A percentile compares a stretch with the other conserved stretches of the same genome.
Conservation (phyloP, 768 basidiomycete species). For the Serendipita indica region DNA sequence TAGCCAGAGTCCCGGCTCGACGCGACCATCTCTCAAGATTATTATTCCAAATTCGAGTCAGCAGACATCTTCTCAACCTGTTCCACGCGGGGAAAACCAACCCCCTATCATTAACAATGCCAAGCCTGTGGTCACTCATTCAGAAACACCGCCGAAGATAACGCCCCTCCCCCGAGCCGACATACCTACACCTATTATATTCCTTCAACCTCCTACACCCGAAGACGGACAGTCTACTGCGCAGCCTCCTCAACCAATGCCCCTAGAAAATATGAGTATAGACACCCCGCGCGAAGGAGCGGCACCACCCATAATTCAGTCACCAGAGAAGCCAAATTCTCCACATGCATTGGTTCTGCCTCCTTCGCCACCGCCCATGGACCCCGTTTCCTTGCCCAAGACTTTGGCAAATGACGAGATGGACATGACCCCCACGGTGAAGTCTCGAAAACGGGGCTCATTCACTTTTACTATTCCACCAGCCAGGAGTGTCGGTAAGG, state of each 20-base stretch:
- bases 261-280: neutral
- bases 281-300: no score
- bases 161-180: neutral
- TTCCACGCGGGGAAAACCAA: neutral
- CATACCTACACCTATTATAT: neutral
- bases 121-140: neutral
- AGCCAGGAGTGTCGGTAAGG: no score
- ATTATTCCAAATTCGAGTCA: neutral
- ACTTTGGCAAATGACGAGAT: neutral
- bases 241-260: neutral
- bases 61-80: neutral
- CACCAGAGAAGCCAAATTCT: neutral
- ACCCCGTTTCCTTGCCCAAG: neutral
- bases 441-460: neutral
- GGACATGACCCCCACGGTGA: neutral
- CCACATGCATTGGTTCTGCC: neutral
- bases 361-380: neutral
- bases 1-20: neutral
- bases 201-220: constrained; percentile 1
- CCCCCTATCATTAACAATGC: neutral
- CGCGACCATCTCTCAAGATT: neutral
- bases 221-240: neutral
- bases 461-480: constrained; percentile 1
- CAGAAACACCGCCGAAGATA: neutral
- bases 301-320: neutral